Evolutionary conservation across 2,329 filamentous ascomycete genomes (phyloP), one percentile per base, ranked within the genome.

Genomic region (Spiromastix sp.): DNA sequence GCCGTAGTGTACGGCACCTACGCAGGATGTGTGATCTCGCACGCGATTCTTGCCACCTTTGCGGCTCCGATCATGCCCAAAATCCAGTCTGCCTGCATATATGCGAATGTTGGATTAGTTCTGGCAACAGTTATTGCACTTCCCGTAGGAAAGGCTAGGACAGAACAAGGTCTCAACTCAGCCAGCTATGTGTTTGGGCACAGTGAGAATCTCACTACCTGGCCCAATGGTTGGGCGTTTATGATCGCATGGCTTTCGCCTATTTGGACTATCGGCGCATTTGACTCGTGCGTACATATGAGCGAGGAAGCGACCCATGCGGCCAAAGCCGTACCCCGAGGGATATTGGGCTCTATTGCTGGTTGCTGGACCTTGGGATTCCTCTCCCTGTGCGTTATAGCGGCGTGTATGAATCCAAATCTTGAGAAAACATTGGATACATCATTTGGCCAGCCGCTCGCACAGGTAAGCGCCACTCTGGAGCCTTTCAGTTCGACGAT

Each of bases 301-400:
- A 69, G 66, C 27, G 74, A 78, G 51, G 74, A 78, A 49, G 73
- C 74, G 0, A 57, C 67, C 28, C 74, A 79, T 52, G 74, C 74
- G 1, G 67, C 70, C 3, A 70, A 66, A 35, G 71, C 72, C 1
- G 73, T 76, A 1, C 74, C 74, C 0, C 63, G 72, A 33, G 74
- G 73, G 1, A 77, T 78, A 34, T 50, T 78, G 10, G 72, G 71
- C 51, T 70, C 70, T 1, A 68, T 72, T 29, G 71, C 69, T 21
- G 61, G 65, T 47, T 67, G 67, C 49, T 72, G 69, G 67, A 46
- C 71, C 6, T 64, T 78, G 13, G 74, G 73, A 1, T 77, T 71
- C 43, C 59, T 77, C 36, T 65, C 74, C 29, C 50, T 70, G 43
- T 71, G 75, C 40, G 68, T 77, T 5, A 61, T 79, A 17, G 72